These are phyloP conservation scores for Ascoidea tarda DNA, from an alignment of 805 yeast genomes.

Conservation along the genomic window DNA sequence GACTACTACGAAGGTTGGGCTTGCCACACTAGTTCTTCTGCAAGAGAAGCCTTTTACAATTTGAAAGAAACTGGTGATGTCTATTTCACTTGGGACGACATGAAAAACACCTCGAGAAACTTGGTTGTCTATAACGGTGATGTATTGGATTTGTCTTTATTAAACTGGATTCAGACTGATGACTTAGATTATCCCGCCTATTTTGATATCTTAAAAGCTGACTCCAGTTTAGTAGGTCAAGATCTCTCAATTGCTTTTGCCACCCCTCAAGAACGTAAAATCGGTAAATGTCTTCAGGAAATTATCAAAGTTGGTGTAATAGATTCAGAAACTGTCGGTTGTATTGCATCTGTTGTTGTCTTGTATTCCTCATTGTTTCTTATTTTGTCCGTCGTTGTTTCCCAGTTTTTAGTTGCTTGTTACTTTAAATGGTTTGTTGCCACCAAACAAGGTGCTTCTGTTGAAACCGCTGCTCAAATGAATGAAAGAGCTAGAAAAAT, in stretches of 20 bases:
- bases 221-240: slow-evolving; percentile 47
- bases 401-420: slow-evolving; percentile 75
- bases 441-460: slow-evolving; percentile 66
- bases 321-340: slow-evolving; percentile 84
- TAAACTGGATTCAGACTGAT: slow-evolving; percentile 60
- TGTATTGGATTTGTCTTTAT: slow-evolving; percentile 67
- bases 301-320: slow-evolving; percentile 80
- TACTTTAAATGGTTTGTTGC: slow-evolving; percentile 80
- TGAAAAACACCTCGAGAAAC: slow-evolving; percentile 53
- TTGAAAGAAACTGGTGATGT: slow-evolving; percentile 57
- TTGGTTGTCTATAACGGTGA: slow-evolving; percentile 82
- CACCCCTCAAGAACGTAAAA: slow-evolving; percentile 48
- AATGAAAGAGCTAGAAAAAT: slow-evolving; percentile 48
- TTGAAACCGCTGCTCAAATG: slow-evolving; percentile 44
- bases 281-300: slow-evolving; percentile 75
- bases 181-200: slow-evolving; percentile 61
- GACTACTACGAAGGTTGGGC: slow-evolving; percentile 75
- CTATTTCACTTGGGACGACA: slow-evolving; percentile 83
- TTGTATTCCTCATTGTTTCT: slow-evolving; percentile 70
- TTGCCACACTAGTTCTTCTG: slow-evolving; percentile 66
- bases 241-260: slow-evolving; percentile 68
- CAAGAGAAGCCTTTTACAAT: slow-evolving; percentile 55
- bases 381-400: slow-evolving; percentile 65
- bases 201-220: slow-evolving; percentile 49
- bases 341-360: slow-evolving; percentile 82